phyloP scores from a whole-genome alignment of 768 basidiomycete genomes.

The Trametes gibbosa region DNA sequence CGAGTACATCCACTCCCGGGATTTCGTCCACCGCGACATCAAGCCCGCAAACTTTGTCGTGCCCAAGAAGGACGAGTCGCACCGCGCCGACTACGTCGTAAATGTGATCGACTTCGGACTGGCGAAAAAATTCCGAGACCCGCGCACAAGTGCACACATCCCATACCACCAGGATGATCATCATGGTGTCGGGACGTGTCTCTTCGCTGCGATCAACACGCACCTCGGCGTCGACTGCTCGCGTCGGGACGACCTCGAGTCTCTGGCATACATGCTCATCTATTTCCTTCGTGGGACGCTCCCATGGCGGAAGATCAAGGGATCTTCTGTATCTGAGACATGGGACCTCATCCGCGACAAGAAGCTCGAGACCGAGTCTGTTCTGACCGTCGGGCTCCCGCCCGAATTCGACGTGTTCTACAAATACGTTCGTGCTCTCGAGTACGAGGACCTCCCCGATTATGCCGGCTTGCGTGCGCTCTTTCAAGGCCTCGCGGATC shows the following conservation, averaged over 20 bases:
- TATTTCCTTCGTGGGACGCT: slow-evolving; percentile 77
- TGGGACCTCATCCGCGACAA: slow-evolving; percentile 78
- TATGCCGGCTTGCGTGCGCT: slow-evolving; percentile 78
- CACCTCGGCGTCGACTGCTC: slow-evolving; percentile 76
- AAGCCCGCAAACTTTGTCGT: slow-evolving; percentile 99
- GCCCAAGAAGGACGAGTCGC: slow-evolving; percentile 42
- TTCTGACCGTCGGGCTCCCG: slow-evolving; percentile 73
- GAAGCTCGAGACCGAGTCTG: slow-evolving; percentile 62
- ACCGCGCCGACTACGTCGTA: slow-evolving; percentile 56
- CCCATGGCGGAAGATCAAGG: slow-evolving; percentile 76
- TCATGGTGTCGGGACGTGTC: slow-evolving; percentile 76
- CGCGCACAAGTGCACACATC: slow-evolving; percentile 62
- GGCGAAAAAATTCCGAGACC: slow-evolving; percentile 73
- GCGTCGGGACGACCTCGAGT: slow-evolving; percentile 77
- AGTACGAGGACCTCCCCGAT: slow-evolving; percentile 87
- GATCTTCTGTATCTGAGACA: slow-evolving; percentile 58
- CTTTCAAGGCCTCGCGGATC: slow-evolving; percentile 48
- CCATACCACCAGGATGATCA: slow-evolving; percentile 71
- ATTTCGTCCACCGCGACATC: slow-evolving; percentile 94
- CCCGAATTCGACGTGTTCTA: slow-evolving; percentile 81
- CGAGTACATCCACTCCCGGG: slow-evolving; percentile 94
- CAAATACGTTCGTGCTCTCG: slow-evolving; percentile 73
- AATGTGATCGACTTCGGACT: slow-evolving; percentile 93
- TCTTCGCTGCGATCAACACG: slow-evolving; percentile 74
- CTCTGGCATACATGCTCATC: slow-evolving; percentile 78